A percentile compares a stretch with the other conserved stretches of the same genome.
phyloP scores from a whole-genome alignment of 2,329 filamentous ascomycete species.

The Alternaria metachromatica region DNA sequence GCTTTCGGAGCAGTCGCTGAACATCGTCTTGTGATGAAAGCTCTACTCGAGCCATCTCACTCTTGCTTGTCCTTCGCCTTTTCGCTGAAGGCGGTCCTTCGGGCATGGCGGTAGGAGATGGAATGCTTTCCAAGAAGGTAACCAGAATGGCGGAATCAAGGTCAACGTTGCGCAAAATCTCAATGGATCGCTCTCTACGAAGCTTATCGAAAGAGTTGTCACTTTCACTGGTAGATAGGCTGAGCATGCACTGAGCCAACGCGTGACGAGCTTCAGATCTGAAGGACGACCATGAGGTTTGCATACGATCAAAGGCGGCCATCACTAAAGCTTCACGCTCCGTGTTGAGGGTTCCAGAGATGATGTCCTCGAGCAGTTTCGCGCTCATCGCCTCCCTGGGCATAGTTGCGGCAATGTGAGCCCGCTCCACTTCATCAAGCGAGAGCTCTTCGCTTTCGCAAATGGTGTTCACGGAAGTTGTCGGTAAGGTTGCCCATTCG shows the following conservation, averaged over 20 bases:
- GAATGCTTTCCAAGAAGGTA: slow-evolving; percentile 75
- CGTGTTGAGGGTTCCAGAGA: slow-evolving; percentile 54
- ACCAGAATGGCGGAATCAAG: slow-evolving; percentile 75
- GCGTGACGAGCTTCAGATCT: slow-evolving; percentile 67
- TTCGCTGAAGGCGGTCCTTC: slow-evolving; percentile 77
- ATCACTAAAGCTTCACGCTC: slow-evolving; percentile 63
- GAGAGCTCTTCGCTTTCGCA: slow-evolving; percentile 60
- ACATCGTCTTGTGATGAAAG: slow-evolving; percentile 70
- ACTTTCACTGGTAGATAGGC: slow-evolving; percentile 60
- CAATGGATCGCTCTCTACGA: slow-evolving; percentile 64
- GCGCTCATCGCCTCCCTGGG: slow-evolving; percentile 66
- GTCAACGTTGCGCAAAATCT: slow-evolving; percentile 75
- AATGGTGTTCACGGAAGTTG: slow-evolving; percentile 58
- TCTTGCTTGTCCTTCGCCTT: slow-evolving; percentile 77
- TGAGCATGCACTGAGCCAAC: slow-evolving; percentile 68
- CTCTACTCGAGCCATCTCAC: slow-evolving; percentile 68
- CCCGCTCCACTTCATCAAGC: slow-evolving; percentile 57
- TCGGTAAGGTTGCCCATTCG: slow-evolving; percentile 68
- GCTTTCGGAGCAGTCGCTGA: slow-evolving; percentile 71
- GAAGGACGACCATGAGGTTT: slow-evolving; percentile 74
- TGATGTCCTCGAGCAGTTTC: slow-evolving; percentile 59
- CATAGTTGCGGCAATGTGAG: slow-evolving; percentile 61
- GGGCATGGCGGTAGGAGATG: slow-evolving; percentile 74
- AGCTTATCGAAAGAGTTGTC: slow-evolving; percentile 46
- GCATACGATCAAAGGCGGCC: slow-evolving; percentile 72